phyloP scores from a whole-genome alignment of 2,329 filamentous ascomycete species.

The Zymoseptoria pseudotritici region DNA sequence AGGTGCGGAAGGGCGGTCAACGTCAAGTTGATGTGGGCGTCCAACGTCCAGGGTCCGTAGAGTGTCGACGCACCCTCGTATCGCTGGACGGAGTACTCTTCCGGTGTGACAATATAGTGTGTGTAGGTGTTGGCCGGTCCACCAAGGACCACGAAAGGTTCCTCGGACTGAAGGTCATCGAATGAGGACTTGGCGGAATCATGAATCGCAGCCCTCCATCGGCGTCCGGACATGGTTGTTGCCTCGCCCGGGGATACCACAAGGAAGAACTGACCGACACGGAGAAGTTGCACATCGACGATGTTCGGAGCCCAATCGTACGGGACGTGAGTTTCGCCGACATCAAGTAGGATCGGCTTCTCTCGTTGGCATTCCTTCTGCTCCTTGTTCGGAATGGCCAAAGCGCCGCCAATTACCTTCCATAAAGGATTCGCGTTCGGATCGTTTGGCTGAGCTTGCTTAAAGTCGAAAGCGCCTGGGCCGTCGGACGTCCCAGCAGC shows the following conservation, averaged over 20 bases:
- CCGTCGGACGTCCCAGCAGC: conserved; percentile 89
- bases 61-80: conserved; percentile 95
- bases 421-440: conserved; percentile 72
- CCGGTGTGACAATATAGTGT: conserved; percentile 70
- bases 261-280: conserved; percentile 76
- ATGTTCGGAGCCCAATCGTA: conserved; percentile 89
- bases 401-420: conserved; percentile 63
- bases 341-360: conserved; percentile 82
- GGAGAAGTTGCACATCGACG: conserved; percentile 77
- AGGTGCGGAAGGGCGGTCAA: conserved; percentile 65
- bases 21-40: conserved; percentile 81
- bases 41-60: conserved; percentile 72
- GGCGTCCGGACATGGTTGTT: conserved; percentile 83
- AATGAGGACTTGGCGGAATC: conserved; percentile 36
- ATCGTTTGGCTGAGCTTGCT: conserved; percentile 71
- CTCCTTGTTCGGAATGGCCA: conserved; percentile 61
- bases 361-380: conserved; percentile 70
- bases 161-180: conserved; percentile 31
- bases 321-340: conserved; percentile 68
- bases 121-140: conserved; percentile 88
- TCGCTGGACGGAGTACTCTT: conserved; percentile 76
- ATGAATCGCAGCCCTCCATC: conserved; percentile 69
- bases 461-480: conserved; percentile 87
- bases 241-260: conserved; percentile 81
- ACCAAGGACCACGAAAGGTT: conserved; percentile 72